Evolutionary conservation across 179 eudicot species (phyloP), one percentile per base, ranked within the genome.

Genomic region (Gypsophila paniculata): DNA sequence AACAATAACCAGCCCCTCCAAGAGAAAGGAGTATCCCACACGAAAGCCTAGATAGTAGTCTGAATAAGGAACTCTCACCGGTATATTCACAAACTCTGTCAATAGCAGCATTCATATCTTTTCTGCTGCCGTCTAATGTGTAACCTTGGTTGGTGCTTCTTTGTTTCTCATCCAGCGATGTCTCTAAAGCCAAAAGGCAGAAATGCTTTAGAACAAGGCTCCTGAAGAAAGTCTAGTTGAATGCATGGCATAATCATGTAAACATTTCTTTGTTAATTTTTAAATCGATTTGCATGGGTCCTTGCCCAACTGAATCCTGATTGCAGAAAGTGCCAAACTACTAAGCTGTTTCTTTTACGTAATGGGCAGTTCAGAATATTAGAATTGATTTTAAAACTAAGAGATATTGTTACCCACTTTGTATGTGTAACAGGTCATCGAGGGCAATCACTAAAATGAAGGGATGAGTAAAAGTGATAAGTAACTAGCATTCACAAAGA

Each of bases 51-150:
- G 10, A 64, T 63, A 2, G 51, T 23, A 46, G 36, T 26, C 42
- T 63, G 18, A 39, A 60, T 17, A 65, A 70, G 69, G 46, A 75
- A 63, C 65, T 11, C 83, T 79, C 69, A 92, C 99, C 99, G 21
- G 96, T 85, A 75, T 92, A 95, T 80, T 92, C 96, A 71, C 99
- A 92, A 34, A 90, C 81, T 73, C 86, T 84, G 78, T 95, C 99
- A 75, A 95, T 90, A 73, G 99, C 98, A 46, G 93, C 96, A 84
- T 95, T 95, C 18, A 95, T 75, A 79, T 92, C 99, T 85, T 86
- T 92, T 82, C 99, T 87, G 70, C 93, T 86, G 65, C 99, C 99
- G 73, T 92, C 98, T 73, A 95, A 92, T 61, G 89, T 76, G 68
- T 84, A 88, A 74, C 84, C 91, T 62, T 80, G 87, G 51, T 71